Evolutionary conservation across 2,329 filamentous ascomycete species (phyloP).

Genomic region (Sarocladium strictum): DNA sequence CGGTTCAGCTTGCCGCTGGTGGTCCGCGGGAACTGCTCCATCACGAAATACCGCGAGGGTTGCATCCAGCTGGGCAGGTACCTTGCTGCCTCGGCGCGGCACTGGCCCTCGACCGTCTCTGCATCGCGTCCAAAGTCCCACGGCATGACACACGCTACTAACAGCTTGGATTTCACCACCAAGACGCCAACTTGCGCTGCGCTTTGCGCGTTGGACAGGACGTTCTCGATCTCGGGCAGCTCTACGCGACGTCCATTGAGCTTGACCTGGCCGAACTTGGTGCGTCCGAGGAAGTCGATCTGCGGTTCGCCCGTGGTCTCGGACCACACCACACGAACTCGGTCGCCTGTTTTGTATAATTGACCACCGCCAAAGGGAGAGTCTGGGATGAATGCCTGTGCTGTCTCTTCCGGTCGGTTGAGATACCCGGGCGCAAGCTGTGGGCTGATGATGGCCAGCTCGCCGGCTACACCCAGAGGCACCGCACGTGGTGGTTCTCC

Average conservation of each 20-base stretch:
- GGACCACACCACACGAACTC: slow-evolving; percentile 42
- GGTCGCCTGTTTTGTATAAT: slow-evolving; percentile 82
- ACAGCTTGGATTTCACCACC: slow-evolving; percentile 29
- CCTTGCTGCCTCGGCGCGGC: slow-evolving; percentile 10
- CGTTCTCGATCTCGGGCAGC: slow-evolving; percentile 12
- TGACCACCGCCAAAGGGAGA: slow-evolving; percentile 61
- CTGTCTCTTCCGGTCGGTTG: slow-evolving; percentile 72
- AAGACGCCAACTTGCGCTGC: slow-evolving; percentile 39
- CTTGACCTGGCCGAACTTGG: slow-evolving; percentile 14
- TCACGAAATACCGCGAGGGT: slow-evolving; percentile 8
- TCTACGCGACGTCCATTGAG: slow-evolving; percentile 14
- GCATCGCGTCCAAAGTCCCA: background rate
- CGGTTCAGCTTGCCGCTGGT: slow-evolving; percentile 11
- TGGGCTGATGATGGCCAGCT: slow-evolving; percentile 73
- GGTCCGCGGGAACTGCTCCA: slow-evolving; percentile 11
- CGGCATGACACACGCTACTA: slow-evolving; percentile 10
- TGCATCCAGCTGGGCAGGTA: slow-evolving; percentile 11
- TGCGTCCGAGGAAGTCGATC: background rate
- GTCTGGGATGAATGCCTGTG: slow-evolving; percentile 52
- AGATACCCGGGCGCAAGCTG: slow-evolving; percentile 79
- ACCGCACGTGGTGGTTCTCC: background rate
- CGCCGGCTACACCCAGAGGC: slow-evolving; percentile 24
- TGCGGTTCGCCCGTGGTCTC: background rate
- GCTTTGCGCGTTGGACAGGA: slow-evolving; percentile 21
- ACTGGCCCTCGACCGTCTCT: slow-evolving; percentile 8